These are phyloP conservation scores for Adansonia madagascariensis DNA, from an alignment of 441 rosid genomes.

Conservation along the genomic window DNA sequence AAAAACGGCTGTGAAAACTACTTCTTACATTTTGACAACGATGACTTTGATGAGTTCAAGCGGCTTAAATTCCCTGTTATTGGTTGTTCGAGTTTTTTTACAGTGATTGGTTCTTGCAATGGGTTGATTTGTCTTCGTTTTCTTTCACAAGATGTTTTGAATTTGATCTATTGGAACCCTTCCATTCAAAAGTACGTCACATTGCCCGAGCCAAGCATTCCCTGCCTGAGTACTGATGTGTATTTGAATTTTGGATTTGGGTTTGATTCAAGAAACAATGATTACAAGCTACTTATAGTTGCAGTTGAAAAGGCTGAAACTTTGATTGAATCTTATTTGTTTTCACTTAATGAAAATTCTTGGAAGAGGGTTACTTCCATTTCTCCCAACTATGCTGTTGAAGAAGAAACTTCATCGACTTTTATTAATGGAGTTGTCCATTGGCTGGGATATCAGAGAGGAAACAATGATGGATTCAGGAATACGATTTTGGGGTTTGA, in stretches of 20 bases:
- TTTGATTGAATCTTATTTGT: neutral
- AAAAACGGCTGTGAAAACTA: neutral
- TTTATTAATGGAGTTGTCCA: conserved; percentile 17
- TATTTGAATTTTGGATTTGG: conserved; percentile 3
- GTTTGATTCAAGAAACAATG: conserved; percentile 16
- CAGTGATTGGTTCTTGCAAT: neutral
- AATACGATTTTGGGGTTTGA: conserved; percentile 14
- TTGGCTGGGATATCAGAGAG: conserved; percentile 13
- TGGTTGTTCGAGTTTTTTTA: neutral
- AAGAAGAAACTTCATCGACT: neutral
- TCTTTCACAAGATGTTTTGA: neutral
- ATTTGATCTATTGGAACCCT: conserved; percentile 20
- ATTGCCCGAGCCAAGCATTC: neutral
- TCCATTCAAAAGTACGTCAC: neutral
- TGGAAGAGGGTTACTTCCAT: conserved; percentile 10
- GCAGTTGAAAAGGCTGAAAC: neutral
- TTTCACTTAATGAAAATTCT: conserved; percentile 19
- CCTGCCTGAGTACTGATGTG: too few species aligned
- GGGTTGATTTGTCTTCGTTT: conserved; percentile 6
- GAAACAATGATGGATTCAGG: neutral
- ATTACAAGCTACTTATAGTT: conserved; percentile 4
- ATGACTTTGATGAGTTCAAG: conserved; percentile 18
- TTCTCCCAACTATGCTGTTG: neutral
- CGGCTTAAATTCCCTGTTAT: neutral
- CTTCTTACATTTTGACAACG: neutral